phyloP scores from a whole-genome alignment of 768 basidiomycete genomes.

The Xerocomellus amylosporus region DNA sequence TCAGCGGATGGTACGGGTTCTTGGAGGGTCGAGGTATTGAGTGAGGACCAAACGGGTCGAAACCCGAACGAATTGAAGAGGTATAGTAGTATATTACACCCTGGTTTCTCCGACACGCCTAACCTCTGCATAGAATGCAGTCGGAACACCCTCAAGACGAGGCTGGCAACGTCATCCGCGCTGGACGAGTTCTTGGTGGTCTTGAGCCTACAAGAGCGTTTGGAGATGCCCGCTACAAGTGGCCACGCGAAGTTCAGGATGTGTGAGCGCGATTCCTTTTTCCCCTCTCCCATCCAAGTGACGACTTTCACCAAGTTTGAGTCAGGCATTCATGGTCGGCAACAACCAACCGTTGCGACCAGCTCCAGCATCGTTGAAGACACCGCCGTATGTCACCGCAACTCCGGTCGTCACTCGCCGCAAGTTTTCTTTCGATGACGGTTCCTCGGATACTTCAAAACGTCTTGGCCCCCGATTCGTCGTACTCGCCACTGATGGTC shows the following conservation, averaged over 20 bases:
- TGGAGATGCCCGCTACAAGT: slow-evolving; percentile 89
- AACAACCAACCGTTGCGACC: slow-evolving; percentile 57
- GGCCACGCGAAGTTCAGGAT: slow-evolving; percentile 70
- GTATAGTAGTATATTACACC: slow-evolving; percentile 40
- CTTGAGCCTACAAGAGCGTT: slow-evolving; percentile 87
- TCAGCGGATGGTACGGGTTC: slow-evolving; percentile 59
- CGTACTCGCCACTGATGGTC: slow-evolving; percentile 85
- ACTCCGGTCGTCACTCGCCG: slow-evolving; percentile 79
- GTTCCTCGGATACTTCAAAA: slow-evolving; percentile 19
- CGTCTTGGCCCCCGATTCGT: slow-evolving; percentile 56
- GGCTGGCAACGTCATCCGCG: slow-evolving; percentile 64
- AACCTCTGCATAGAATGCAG: slow-evolving; percentile 51
- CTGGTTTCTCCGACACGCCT: not conserved
- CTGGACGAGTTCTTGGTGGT: slow-evolving; percentile 83
- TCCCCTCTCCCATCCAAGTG: not conserved
- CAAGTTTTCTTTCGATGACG: slow-evolving; percentile 52
- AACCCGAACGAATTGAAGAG: slow-evolving; percentile 81
- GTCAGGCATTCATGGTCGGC: slow-evolving; percentile 64
- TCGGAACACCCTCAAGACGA: slow-evolving; percentile 83
- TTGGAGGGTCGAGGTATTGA: slow-evolving; percentile 93
- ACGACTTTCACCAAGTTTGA: slow-evolving; percentile 40
- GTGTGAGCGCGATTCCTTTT: slow-evolving; percentile 43
- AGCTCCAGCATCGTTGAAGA: slow-evolving; percentile 64
- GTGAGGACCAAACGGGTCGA: slow-evolving; percentile 93
- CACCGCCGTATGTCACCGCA: slow-evolving; percentile 91